phyloP scores from a whole-genome alignment of 495 filamentous ascomycete species.

The Rhypophila decipiens region DNA sequence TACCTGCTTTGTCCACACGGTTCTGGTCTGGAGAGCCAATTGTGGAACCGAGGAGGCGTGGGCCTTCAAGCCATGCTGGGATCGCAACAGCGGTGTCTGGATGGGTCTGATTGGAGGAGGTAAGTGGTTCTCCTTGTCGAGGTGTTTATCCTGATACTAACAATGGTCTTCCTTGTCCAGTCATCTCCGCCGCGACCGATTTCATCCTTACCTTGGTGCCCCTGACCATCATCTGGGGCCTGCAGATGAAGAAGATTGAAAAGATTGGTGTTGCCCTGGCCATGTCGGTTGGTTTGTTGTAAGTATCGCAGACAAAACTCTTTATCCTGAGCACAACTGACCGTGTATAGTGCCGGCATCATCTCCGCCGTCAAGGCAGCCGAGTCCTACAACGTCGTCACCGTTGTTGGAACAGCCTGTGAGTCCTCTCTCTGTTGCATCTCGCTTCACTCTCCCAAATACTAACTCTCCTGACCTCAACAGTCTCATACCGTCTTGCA shows the following conservation, averaged over 20 bases:
- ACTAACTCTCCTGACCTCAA: not conserved
- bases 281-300: constrained; percentile 15
- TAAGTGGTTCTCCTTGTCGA: not conserved
- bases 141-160: too few relatives aligned
- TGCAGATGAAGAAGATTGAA: constrained; percentile 13
- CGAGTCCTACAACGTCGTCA: not conserved
- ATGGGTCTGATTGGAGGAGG: constrained; percentile 1
- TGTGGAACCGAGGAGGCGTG: not conserved
- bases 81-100: not conserved
- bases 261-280: constrained; percentile 14
- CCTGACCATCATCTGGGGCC: constrained; percentile 5
- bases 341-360: constrained; percentile 5
- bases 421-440: not conserved
- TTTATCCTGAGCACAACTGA: constrained; percentile 2
- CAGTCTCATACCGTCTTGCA: constrained; percentile 7
- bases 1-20: not conserved
- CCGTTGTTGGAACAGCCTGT: not conserved
- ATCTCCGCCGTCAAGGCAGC: constrained; percentile 9
- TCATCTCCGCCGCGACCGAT: constrained; percentile 11
- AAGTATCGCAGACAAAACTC: constrained; percentile 2
- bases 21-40: not conserved
- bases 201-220: constrained; percentile 8
- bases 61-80: constrained; percentile 1
- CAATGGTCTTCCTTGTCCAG: not conserved
- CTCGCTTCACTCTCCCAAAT: not conserved